Evolutionary conservation across 768 basidiomycete species (phyloP), one percentile per base, ranked within the genome.

Genomic region (Phlegmacium glaucopus): DNA sequence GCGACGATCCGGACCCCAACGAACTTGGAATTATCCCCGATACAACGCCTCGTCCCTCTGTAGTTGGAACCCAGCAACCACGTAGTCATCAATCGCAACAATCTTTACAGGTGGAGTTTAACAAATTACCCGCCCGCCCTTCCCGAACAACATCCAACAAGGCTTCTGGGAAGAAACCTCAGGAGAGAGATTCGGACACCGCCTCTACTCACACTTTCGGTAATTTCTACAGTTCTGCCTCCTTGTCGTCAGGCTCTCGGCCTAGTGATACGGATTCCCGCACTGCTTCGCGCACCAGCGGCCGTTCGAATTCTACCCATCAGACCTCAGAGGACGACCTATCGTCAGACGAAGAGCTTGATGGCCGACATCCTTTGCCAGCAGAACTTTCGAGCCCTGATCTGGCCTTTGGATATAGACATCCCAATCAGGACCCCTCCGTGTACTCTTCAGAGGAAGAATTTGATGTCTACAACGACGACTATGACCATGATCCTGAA

Each of bases 181-280:
- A 35, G 16, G 60, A 53, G 40, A 39, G 46, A 39, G 61, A 63
- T 38, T 59, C 54, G 6, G 77, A 80, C 59, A 65, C 70, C 7
- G 69, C 71, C 25, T 80, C 77, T 11, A 71, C 67, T 48, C 68
- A 76, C 53, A 78, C 77, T 1, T 78, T 78, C 47, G 80, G 75
- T 45, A 65, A 60, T 42, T 74, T 73, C 9, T 72, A 71, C 12
- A 66, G 67, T 13, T 75, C 76, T 6, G 72, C 71, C 18, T 76
- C 76, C 6, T 71, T 71, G 22, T 68, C 70, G 28, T 78, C 75
- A 16, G 54, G 72, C 50, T 55, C 69, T 39, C 68, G 67, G 16
- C 64, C 58, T 55, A 65, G 52, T 61, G 64, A 58, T 59, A 44
- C 48, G 12, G 51, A 42, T 36, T 56, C 53, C 2, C 47, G 54